A percentile compares a stretch with the other conserved stretches of the same genome.
Evolutionary conservation across 2,329 filamentous ascomycete genomes (phyloP).

Genomic region (Hypoxylon sp.): DNA sequence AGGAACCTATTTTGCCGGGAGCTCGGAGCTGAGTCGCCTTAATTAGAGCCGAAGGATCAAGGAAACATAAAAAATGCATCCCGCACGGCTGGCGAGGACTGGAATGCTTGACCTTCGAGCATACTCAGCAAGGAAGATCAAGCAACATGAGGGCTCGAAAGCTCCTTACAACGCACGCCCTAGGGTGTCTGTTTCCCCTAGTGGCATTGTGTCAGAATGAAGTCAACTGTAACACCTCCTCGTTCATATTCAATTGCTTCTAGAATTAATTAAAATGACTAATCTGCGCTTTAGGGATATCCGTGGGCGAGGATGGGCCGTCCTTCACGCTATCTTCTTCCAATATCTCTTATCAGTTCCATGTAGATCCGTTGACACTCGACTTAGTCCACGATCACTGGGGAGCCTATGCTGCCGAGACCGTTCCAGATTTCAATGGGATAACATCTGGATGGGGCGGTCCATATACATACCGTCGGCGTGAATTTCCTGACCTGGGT

Average conservation of each 20-base stretch:
- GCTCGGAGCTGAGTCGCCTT: constrained; percentile 23
- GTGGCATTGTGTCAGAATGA: constrained; percentile 30
- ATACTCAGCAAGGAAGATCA: constrained; percentile 4
- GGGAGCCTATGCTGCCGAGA: constrained; percentile 69
- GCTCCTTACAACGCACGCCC: constrained; percentile 19
- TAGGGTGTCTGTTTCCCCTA: constrained; percentile 35
- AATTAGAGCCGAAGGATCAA: constrained; percentile 36
- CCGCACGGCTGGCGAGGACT: constrained; percentile 3
- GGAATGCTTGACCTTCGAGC: constrained; percentile 8
- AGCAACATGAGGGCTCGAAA: constrained; percentile 31
- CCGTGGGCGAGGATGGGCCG: constrained; percentile 47
- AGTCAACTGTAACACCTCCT: constrained; percentile 35
- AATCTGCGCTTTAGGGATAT: constrained; percentile 46
- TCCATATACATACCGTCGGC: constrained; percentile 65
- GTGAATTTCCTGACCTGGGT: constrained; percentile 76
- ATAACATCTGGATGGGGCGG: constrained; percentile 69
- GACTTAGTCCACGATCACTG: constrained; percentile 75
- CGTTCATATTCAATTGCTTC: neutral
- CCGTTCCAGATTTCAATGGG: constrained; percentile 62
- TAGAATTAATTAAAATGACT: constrained; percentile 20
- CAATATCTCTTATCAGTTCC: constrained; percentile 73
- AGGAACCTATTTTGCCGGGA: neutral
- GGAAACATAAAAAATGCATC: constrained; percentile 24
- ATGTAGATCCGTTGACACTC: constrained; percentile 69
- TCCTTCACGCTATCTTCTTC: constrained; percentile 51